phyloP scores from a whole-genome alignment of 2,329 filamentous ascomycete genomes.

The Fusarium begoniae region DNA sequence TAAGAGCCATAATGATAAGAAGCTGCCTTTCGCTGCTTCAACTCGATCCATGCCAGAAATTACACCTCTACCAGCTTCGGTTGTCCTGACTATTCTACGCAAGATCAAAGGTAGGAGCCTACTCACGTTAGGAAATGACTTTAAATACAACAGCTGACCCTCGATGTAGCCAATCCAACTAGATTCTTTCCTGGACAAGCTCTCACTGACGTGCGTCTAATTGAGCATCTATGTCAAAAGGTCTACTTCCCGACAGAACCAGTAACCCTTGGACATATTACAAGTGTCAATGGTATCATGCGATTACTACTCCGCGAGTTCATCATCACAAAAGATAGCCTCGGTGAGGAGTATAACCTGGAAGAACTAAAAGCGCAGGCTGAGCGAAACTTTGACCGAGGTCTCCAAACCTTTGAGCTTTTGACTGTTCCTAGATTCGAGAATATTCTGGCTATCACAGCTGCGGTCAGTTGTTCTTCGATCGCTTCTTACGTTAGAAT shows the following conservation, averaged over 20 bases:
- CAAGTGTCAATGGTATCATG: constrained; percentile 27
- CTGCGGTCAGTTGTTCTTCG: background rate
- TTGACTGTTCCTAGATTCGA: constrained; percentile 30
- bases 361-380: constrained; percentile 4
- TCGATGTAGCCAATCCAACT: background rate
- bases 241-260: constrained; percentile 34
- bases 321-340: constrained; percentile 9
- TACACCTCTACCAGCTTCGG: constrained; percentile 1
- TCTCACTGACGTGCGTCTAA: constrained; percentile 5
- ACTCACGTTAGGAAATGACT: no score
- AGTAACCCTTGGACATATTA: constrained; percentile 20
- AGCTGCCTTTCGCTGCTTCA: background rate
- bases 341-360: constrained; percentile 16
- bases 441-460: constrained; percentile 20
- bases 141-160: background rate
- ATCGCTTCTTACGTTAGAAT: fast-evolving
- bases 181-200: constrained; percentile 22
- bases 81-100: constrained; percentile 14
- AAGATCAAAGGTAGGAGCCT: constrained; percentile 8
- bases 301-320: constrained; percentile 15
- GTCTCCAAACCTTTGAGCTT: constrained; percentile 29
- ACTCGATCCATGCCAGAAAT: constrained; percentile 3
- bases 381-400: constrained; percentile 24
- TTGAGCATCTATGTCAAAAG: constrained; percentile 28
- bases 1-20: background rate